phyloP scores from a whole-genome alignment of 305 asterid species.

The Fraxinus sp. region DNA sequence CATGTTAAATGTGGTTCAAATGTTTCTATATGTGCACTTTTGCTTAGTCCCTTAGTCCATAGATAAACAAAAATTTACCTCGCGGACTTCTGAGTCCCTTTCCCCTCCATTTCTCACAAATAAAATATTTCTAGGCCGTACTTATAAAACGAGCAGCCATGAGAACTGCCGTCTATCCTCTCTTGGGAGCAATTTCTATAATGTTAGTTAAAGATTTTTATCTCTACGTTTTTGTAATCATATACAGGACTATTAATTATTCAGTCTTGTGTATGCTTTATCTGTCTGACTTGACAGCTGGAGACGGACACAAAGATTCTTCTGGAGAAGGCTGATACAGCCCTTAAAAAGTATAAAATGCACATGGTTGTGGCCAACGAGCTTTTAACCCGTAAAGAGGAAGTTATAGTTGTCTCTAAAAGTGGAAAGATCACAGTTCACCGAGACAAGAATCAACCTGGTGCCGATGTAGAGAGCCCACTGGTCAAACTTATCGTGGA shows the following conservation, averaged over 20 bases:
- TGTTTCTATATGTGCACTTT: background rate
- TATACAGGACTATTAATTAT: background rate
- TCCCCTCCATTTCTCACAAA: background rate
- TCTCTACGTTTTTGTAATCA: background rate
- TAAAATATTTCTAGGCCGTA: background rate
- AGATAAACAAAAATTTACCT: background rate
- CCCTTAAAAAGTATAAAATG: slow-evolving; percentile 70
- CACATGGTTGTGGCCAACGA: slow-evolving; percentile 90
- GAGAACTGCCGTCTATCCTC: background rate
- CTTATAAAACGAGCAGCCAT: background rate
- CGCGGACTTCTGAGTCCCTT: background rate
- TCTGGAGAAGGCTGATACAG: slow-evolving; percentile 72
- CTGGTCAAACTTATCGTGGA: slow-evolving; percentile 62
- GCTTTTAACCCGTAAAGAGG: slow-evolving; percentile 88
- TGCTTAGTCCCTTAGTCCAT: background rate
- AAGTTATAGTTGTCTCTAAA: slow-evolving; percentile 66
- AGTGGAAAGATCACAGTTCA: slow-evolving; percentile 52
- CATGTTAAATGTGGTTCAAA: background rate
- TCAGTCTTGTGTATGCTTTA: background rate
- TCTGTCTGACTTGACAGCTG: slow-evolving; percentile 39
- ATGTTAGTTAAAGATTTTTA: background rate
- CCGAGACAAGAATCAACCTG: slow-evolving; percentile 50
- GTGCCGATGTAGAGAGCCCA: slow-evolving; percentile 78
- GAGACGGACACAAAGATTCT: slow-evolving; percentile 89
- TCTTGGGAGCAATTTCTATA: background rate